Evolutionary conservation across 306 rosid genomes (phyloP).

Genomic region (Sesbania bispinosa): DNA sequence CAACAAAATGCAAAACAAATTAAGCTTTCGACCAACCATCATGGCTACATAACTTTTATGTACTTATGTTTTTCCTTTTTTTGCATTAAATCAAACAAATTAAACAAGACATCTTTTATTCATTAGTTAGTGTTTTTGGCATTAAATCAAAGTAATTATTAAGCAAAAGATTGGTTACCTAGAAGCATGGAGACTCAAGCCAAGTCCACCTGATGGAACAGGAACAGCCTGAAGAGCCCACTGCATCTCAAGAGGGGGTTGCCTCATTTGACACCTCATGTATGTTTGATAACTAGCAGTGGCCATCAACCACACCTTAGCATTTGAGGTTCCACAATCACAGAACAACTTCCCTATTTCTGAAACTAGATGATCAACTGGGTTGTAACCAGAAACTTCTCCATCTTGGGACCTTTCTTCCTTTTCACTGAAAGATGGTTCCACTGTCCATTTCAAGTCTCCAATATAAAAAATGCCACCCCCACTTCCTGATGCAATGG

Average conservation of each 20-base stretch:
- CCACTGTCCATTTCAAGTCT: slow-evolving; percentile 72
- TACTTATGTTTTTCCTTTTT: too few species aligned
- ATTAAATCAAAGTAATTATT: background rate
- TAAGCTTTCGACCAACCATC: slow-evolving; percentile 28
- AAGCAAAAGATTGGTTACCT: slow-evolving; percentile 48
- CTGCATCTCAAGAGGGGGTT: slow-evolving; percentile 74
- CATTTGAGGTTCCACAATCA: slow-evolving; percentile 28
- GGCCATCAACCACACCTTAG: slow-evolving; percentile 69
- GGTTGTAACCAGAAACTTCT: slow-evolving; percentile 34
- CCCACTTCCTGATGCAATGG: slow-evolving; percentile 30
- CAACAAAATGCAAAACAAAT: slow-evolving; percentile 29
- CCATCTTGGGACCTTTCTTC: too few species aligned
- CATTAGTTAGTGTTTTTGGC: too few species aligned
- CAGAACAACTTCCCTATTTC: slow-evolving; percentile 68
- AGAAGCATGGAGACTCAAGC: slow-evolving; percentile 75
- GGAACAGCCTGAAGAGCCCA: slow-evolving; percentile 93
- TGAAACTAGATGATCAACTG: slow-evolving; percentile 54
- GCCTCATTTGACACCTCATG: slow-evolving; percentile 81
- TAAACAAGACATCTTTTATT: too few species aligned
- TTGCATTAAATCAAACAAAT: too few species aligned
- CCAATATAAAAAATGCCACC: slow-evolving; percentile 66
- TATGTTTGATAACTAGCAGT: slow-evolving; percentile 81
- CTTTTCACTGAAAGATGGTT: slow-evolving; percentile 21
- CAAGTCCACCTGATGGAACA: slow-evolving; percentile 83
- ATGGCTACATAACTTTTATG: too few species aligned